Evolutionary conservation across 202 grass and related monocot species (phyloP).

Genomic region (Saccharum hybrid): DNA sequence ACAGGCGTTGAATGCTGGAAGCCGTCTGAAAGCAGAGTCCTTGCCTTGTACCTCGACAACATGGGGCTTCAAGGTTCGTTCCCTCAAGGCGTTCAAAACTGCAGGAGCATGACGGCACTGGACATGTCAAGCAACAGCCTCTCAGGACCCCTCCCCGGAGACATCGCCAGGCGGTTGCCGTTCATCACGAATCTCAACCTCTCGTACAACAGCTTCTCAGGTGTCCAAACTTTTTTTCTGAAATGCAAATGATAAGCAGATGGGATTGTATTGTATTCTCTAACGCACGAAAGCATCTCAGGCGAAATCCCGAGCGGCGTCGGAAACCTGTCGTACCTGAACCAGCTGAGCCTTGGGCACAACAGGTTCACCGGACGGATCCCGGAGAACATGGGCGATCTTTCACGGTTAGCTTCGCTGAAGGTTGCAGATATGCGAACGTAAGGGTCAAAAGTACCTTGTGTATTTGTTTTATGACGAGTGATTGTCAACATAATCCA

Average conservation of each 20-base stretch:
- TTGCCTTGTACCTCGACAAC: conserved; percentile 50
- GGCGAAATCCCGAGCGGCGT: conserved; percentile 50
- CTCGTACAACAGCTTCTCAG: conserved; percentile 53
- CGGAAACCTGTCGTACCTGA: conserved; percentile 40
- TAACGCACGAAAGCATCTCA: conserved; percentile 8
- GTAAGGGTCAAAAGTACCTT: too few relatives aligned
- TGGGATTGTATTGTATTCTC: too few relatives aligned
- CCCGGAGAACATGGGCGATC: conserved; percentile 22
- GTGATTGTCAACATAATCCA: too few relatives aligned
- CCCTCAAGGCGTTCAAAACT: conserved; percentile 55
- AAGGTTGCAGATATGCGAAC: conserved; percentile 53
- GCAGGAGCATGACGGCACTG: conserved; percentile 41
- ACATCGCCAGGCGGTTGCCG: conserved; percentile 42
- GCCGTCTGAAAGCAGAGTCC: conserved; percentile 45
- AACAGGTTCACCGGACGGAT: conserved; percentile 51
- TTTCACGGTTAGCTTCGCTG: conserved; percentile 24
- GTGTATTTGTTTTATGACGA: too few relatives aligned
- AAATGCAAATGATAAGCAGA: too few relatives aligned
- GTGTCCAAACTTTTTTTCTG: background rate
- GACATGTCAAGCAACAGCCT: conserved; percentile 60
- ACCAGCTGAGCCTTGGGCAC: conserved; percentile 40
- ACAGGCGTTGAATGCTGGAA: conserved; percentile 60
- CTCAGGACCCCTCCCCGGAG: conserved; percentile 41
- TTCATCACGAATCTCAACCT: conserved; percentile 52
- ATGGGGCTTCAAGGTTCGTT: conserved; percentile 60